These are phyloP conservation scores for Mrakiaceae sp. DNA, from an alignment of 1,284 basidiomycete species.

Conservation along the genomic window DNA sequence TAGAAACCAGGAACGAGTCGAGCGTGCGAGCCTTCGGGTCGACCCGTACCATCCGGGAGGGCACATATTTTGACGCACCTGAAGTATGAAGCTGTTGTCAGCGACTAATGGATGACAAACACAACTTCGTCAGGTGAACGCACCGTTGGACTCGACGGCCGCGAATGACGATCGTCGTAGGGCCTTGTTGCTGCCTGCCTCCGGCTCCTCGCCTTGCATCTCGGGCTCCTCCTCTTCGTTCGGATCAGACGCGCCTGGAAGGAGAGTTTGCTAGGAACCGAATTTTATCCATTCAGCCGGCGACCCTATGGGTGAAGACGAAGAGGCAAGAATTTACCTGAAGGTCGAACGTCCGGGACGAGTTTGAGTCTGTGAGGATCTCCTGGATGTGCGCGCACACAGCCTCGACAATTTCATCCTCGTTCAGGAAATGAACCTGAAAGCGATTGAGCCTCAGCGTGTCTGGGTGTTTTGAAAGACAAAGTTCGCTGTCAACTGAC, in stretches of 20 bases:
- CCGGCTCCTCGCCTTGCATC: not conserved
- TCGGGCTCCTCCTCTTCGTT: slow-evolving; percentile 17
- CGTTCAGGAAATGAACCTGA: slow-evolving; percentile 78
- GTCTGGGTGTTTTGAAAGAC: not conserved
- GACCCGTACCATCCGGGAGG: slow-evolving; percentile 87
- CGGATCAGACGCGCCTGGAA: slow-evolving; percentile 30
- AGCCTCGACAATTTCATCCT: slow-evolving; percentile 73
- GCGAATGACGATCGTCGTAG: not conserved
- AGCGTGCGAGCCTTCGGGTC: slow-evolving; percentile 78
- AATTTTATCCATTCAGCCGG: no score
- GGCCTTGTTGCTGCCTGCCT: slow-evolving; percentile 4
- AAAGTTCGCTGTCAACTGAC: slow-evolving; percentile 22
- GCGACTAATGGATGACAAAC: no score
- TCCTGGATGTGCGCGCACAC: slow-evolving; percentile 64
- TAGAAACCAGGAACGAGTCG: slow-evolving; percentile 69
- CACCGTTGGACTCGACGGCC: no score
- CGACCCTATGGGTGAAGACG: no score
- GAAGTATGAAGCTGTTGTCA: no score
- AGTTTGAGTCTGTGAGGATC: slow-evolving; percentile 53
- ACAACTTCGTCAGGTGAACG: no score
- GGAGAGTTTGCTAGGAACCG: slow-evolving; percentile 27
- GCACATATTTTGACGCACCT: slow-evolving; percentile 37
- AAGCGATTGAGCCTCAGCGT: not conserved
- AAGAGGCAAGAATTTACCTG: slow-evolving; percentile 44
- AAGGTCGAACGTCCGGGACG: slow-evolving; percentile 61